A percentile compares a stretch with the other conserved stretches of the same genome.
phyloP scores from a whole-genome alignment of 176 grass and related monocot genomes.

The Tillandsia fasciculata region DNA sequence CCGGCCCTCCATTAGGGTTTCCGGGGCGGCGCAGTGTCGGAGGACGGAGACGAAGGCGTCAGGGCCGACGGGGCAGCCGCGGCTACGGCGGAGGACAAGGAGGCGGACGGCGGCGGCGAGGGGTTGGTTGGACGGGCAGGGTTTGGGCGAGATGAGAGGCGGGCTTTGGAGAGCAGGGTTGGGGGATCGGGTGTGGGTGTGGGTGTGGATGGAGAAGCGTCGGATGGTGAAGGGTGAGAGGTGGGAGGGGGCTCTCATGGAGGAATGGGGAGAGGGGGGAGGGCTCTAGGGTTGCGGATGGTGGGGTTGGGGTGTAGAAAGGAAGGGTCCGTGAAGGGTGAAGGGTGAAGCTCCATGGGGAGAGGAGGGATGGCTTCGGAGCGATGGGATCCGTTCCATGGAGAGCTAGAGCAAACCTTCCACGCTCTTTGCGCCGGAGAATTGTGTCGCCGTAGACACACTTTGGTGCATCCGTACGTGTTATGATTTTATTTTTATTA shows the following conservation, averaged over 20 bases:
- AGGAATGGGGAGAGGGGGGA: neutral
- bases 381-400: neutral
- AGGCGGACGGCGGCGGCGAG: conserved; percentile 9
- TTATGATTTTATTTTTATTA: no score
- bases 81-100: conserved; percentile 20
- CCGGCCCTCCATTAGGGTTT: neutral
- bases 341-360: neutral
- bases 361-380: neutral
- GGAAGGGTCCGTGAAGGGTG: neutral
- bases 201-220: conserved; percentile 1
- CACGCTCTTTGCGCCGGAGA: neutral
- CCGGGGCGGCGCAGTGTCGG: neutral
- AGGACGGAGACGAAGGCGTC: conserved; percentile 15
- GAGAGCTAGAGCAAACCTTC: neutral
- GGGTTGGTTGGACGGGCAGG: neutral
- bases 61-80: neutral
- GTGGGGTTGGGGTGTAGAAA: neutral
- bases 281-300: neutral
- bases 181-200: neutral
- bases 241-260: conserved; percentile 9
- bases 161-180: neutral
- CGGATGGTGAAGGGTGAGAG: neutral
- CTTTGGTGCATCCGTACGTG: no score
- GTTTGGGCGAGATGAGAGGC: neutral
- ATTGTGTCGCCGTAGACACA: neutral